Percentiles rank a stretch among this genome's conserved stretches.
These are phyloP conservation scores for Elsinoe australis DNA, from an alignment of 2,329 filamentous ascomycete species.

Conservation along the genomic window DNA sequence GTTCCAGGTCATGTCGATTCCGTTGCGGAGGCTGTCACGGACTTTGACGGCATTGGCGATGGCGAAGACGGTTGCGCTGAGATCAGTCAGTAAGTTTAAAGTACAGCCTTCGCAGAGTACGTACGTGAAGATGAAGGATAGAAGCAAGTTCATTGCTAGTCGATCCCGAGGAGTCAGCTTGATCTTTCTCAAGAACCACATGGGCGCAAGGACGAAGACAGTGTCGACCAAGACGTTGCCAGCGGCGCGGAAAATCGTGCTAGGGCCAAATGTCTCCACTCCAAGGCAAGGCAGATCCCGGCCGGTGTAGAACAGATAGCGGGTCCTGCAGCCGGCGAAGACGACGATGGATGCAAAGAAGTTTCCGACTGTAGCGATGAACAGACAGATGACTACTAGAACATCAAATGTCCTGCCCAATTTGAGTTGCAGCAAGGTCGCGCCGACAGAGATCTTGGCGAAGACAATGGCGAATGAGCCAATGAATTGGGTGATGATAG, in stretches of 20 bases:
- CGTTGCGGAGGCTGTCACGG: background rate
- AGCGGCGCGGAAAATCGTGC: background rate
- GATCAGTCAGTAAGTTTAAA: too few relatives aligned
- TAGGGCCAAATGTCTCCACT: background rate
- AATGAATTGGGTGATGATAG: slow-evolving; percentile 4
- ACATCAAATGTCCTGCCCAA: slow-evolving; percentile 3
- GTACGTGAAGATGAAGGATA: slow-evolving; percentile 13
- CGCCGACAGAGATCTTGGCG: slow-evolving; percentile 11
- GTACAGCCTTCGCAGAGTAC: too few relatives aligned
- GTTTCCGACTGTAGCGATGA: slow-evolving; percentile 1
- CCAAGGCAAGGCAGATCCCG: background rate
- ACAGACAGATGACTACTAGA: background rate
- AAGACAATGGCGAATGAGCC: slow-evolving; percentile 1
- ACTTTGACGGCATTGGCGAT: slow-evolving; percentile 3
- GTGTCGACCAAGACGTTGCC: slow-evolving; percentile 3
- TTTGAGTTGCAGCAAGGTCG: slow-evolving; percentile 4
- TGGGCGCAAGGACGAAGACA: slow-evolving; percentile 14
- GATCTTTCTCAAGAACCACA: slow-evolving; percentile 13
- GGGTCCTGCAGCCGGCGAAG: slow-evolving; percentile 4
- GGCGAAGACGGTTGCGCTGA: slow-evolving; percentile 10
- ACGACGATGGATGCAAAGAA: slow-evolving; percentile 4
- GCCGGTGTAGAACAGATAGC: slow-evolving; percentile 6
- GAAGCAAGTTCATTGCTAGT: slow-evolving; percentile 1
- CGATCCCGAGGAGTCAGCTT: slow-evolving; percentile 13
- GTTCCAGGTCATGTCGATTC: slow-evolving; percentile 16